Evolutionary conservation across 2,329 filamentous ascomycete species (phyloP).

Genomic region (Trichophyton benhamiae): DNA sequence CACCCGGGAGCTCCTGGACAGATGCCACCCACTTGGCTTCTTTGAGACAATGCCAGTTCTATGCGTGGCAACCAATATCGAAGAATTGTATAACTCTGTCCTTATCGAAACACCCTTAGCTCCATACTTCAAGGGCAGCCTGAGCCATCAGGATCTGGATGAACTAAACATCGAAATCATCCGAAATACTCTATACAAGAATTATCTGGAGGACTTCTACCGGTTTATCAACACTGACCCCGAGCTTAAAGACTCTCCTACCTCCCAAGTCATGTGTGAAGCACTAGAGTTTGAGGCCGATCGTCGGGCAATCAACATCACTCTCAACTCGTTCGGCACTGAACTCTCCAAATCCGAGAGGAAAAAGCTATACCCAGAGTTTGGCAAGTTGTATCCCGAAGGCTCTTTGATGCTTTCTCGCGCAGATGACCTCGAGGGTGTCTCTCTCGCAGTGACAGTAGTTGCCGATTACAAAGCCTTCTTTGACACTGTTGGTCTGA

Average conservation of each 20-base stretch:
- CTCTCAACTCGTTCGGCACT: conserved; percentile 94
- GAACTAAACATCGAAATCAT: conserved; percentile 99
- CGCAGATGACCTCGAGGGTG: conserved; percentile 88
- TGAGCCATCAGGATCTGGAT: conserved; percentile 92
- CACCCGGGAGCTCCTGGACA: conserved; percentile 83
- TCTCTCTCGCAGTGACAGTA: conserved; percentile 84
- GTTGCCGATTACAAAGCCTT: conserved; percentile 89
- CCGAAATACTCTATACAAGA: conserved; percentile 97
- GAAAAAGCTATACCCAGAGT: conserved; percentile 88
- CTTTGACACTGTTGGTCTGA: conserved; percentile 80
- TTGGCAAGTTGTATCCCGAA: conserved; percentile 85
- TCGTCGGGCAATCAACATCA: conserved; percentile 95
- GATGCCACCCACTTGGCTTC: conserved; percentile 95
- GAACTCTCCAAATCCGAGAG: conserved; percentile 87
- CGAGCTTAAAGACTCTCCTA: conserved; percentile 78
- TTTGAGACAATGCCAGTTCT: conserved; percentile 98
- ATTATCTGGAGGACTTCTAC: conserved; percentile 97
- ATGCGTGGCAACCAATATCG: conserved; percentile 94
- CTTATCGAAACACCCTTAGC: conserved; percentile 92
- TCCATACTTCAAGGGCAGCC: conserved; percentile 90
- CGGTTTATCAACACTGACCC: conserved; percentile 82
- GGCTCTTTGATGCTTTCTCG: conserved; percentile 88
- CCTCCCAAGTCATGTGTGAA: conserved; percentile 88
- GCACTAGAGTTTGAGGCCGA: conserved; percentile 95
- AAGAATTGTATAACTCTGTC: conserved; percentile 97